These are phyloP conservation scores for Thraustochytrium sp. DNA, from an alignment of 352 stramenopile species.

Conservation along the genomic window DNA sequence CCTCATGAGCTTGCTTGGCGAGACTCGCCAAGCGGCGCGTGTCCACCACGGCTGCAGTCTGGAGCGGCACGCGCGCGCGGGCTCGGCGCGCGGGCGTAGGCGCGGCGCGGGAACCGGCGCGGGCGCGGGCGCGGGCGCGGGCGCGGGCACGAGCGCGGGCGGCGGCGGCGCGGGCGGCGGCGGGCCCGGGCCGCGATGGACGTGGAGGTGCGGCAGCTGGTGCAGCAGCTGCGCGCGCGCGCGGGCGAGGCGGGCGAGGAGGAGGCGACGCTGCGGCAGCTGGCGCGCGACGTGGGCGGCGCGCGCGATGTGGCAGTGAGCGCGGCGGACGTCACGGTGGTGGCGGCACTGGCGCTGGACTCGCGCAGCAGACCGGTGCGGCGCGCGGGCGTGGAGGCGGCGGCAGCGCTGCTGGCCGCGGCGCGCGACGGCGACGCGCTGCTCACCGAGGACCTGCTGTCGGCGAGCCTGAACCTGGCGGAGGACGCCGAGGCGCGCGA, in stretches of 20 bases:
- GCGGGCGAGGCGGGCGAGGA: not conserved
- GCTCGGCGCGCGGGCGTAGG: not conserved
- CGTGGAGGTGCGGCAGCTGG: not conserved
- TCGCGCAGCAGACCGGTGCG: not conserved
- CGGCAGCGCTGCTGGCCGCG: not conserved
- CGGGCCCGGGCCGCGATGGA: not conserved
- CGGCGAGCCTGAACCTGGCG: not conserved
- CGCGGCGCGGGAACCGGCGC: not conserved
- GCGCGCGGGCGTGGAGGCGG: not conserved
- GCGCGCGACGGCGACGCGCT: not conserved
- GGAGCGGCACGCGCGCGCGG: not conserved
- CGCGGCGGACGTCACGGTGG: not conserved
- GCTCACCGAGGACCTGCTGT: not conserved
- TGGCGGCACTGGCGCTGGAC: not conserved
- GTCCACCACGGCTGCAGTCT: no score
- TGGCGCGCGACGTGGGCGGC: not conserved
- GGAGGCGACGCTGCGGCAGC: not conserved
- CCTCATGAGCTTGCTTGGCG: no score
- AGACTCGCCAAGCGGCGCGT: no score
- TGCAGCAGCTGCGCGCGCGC: not conserved
- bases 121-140: no score
- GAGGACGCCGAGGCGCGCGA: not conserved
- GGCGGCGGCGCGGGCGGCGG: no score
- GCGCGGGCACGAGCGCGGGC: not conserved
- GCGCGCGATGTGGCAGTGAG: not conserved